Conservation (phyloP, 768 basidiomycete genomes). For the Mycena galopus region DNA sequence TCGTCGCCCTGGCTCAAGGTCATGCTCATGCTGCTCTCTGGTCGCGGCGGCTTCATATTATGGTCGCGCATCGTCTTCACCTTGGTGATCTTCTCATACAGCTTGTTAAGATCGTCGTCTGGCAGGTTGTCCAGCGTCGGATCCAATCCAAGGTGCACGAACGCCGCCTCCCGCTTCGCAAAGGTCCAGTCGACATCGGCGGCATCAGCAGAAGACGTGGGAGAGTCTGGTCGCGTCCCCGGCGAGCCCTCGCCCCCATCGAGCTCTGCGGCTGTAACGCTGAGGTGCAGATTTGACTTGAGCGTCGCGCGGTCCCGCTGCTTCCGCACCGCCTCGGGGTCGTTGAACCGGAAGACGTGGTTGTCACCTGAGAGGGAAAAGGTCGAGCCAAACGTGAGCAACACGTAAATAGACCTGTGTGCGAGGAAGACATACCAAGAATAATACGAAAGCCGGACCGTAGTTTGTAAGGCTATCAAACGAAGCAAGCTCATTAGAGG, state of each 20-base stretch:
- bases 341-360: constrained; percentile 98
- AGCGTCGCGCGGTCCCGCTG: constrained; percentile 85
- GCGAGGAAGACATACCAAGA: constrained; percentile 69
- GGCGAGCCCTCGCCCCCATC: constrained; percentile 62
- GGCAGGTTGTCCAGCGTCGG: constrained; percentile 93
- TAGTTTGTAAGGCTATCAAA: constrained; percentile 78
- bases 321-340: constrained; percentile 94
- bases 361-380: constrained; percentile 78
- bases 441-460: constrained; percentile 97
- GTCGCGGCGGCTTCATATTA: constrained; percentile 77
- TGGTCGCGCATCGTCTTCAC: constrained; percentile 91
- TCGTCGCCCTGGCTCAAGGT: constrained; percentile 85
- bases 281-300: constrained; percentile 77
- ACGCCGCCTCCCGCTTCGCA: constrained; percentile 93
- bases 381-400: constrained; percentile 29
- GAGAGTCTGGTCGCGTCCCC: constrained; percentile 84
- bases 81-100: constrained; percentile 95
- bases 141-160: constrained; percentile 87
- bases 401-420: constrained; percentile 22
- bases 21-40: constrained; percentile 76
- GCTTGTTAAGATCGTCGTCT: constrained; percentile 93
- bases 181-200: constrained; percentile 97
- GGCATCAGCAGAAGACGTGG: constrained; percentile 75
- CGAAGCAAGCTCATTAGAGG: constrained; percentile 38
- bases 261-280: constrained; percentile 75